Evolutionary conservation across 306 rosid genomes (phyloP), one percentile per base, ranked within the genome.

Genomic region (Prunus armeniaca): DNA sequence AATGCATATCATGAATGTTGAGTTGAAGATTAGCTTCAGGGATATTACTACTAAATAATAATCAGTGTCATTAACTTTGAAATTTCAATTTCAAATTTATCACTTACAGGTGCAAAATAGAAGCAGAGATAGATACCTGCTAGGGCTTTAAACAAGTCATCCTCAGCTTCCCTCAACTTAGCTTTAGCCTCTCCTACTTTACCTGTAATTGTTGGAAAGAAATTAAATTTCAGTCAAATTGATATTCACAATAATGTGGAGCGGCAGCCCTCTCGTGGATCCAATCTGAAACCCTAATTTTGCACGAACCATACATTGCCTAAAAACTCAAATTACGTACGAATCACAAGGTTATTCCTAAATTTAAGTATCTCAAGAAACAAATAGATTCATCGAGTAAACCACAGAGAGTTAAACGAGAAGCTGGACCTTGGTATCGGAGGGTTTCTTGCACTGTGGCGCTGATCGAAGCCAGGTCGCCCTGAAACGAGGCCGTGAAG

Each of bases 141-240:
- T n/a, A 90, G 79, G 57, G 96, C 89, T 86, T 87, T 89, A 50
- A 92, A 96, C 86, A 92, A 84, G 41, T 89, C 93, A 84, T 89
- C 97, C 79, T 95, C 99, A 0, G 89, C 87, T 73, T 88, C 88
- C 71, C 91, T 88, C 80, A 92, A 69, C 65, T 84, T 86, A 62
- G 69, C 86, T 87, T 89, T 92, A 28, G 72, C 55, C 52, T 89
- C 88, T 69, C 80, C 78, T 51, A 89, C 7, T 62, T 89, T 83
- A 32, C 81, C 98, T 91, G 77, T 63, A 73, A 54, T 52, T 56
- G 62, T 72, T 54, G 56, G 78, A 77, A 76, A 34, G 2, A 75
- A 24, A 17, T 7, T 12, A 22, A 8, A 73, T 19, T 38, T 63
- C 47, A 75, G 7, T 50, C 22, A 41, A 18, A 77, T 38, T 47